These are phyloP conservation scores for Teratosphaeria pseudoeucalypti DNA, from an alignment of 2,329 filamentous ascomycete species.

Conservation along the genomic window DNA sequence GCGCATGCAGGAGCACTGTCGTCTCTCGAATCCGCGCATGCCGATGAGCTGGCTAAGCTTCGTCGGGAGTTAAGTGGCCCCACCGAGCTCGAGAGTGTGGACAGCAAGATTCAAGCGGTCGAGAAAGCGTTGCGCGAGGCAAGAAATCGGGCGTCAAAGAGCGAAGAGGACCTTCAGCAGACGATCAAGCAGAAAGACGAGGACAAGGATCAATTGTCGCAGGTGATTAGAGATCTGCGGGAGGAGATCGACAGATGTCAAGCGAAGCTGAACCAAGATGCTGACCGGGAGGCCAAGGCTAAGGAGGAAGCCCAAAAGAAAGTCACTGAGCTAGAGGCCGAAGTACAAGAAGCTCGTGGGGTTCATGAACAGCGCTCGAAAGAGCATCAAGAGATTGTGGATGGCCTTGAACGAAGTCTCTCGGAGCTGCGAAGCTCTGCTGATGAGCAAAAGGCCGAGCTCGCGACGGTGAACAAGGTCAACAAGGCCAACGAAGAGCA, in stretches of 20 bases:
- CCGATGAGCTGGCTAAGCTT: slow-evolving; percentile 13
- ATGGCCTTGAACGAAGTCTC: neutral
- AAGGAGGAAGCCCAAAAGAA: slow-evolving; percentile 14
- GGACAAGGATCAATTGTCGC: slow-evolving; percentile 20
- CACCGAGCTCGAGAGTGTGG: slow-evolving; percentile 18
- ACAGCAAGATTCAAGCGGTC: slow-evolving; percentile 23
- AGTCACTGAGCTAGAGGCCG: slow-evolving; percentile 13
- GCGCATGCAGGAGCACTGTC: slow-evolving; percentile 10
- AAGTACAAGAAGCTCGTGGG: slow-evolving; percentile 6
- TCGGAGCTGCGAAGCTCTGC: neutral
- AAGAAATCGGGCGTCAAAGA: slow-evolving; percentile 17
- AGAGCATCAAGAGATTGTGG: slow-evolving; percentile 3
- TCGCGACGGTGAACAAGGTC: neutral
- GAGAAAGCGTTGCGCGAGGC: slow-evolving; percentile 20
- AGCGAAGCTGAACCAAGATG: slow-evolving; percentile 23
- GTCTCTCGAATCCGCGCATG: slow-evolving; percentile 12
- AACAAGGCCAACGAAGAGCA: neutral
- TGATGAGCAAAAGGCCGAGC: neutral
- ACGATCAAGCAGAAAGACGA: slow-evolving; percentile 20
- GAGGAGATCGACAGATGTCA: slow-evolving; percentile 26
- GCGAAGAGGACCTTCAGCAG: slow-evolving; percentile 21
- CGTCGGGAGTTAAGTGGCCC: slow-evolving; percentile 17
- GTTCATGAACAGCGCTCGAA: slow-evolving; percentile 4
- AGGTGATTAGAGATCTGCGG: slow-evolving; percentile 23
- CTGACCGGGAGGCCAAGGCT: slow-evolving; percentile 20